Base-by-base conservation (phyloP, 257 asterid species). In the Linaria vulgaris region DNA sequence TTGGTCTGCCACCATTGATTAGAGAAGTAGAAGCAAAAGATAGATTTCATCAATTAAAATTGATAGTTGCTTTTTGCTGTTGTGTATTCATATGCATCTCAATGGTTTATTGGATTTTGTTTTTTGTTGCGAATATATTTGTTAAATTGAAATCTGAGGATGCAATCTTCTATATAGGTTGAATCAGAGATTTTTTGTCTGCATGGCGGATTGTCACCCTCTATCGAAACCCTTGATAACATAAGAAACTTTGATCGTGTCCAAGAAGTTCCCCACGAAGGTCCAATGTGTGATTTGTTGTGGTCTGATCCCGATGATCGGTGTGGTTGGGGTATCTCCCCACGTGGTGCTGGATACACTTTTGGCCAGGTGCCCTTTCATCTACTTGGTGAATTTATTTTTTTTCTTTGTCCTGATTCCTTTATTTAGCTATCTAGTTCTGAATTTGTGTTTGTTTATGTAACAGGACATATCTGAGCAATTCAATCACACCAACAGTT, bases 231-330 rank as follows among this genome's bases (percentile, higher is more conserved):
- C 61, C 95, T 87, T 66, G 95, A 87, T 63, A 79, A 76, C 55
- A 83, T 87, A 62, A 80, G 95, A 49, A 87, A 83, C 76, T 85
- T 88, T 38, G 94, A 88, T 52, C 91, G 96, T 49, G 90, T 83
- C 61, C 96, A 85, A 85, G 94, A 88, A 76, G 96, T 85, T 74
- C 96, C 96, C 30, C 96, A 88, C 59, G 94, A 88, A 68, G 96
- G 96, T 56, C 88, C 94, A n/a, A 88, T 88, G 96, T 88, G 96
- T 79, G 94, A 88, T 69, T 82, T 88, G 44, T 65, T 87, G 72
- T 87, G 95, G 95, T 87, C 95, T 45, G 95, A 87, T 66, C 95
- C 95, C 6, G 95, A 87, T 77, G 95, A 85, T 63, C 90, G 95
- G 23, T 87, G 94, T 57, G 95, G 95, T 66, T 87, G 95, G 95